These are phyloP conservation scores for Coniochaeta prunicola DNA, from an alignment of 2,329 filamentous ascomycete species.

Conservation along the genomic window DNA sequence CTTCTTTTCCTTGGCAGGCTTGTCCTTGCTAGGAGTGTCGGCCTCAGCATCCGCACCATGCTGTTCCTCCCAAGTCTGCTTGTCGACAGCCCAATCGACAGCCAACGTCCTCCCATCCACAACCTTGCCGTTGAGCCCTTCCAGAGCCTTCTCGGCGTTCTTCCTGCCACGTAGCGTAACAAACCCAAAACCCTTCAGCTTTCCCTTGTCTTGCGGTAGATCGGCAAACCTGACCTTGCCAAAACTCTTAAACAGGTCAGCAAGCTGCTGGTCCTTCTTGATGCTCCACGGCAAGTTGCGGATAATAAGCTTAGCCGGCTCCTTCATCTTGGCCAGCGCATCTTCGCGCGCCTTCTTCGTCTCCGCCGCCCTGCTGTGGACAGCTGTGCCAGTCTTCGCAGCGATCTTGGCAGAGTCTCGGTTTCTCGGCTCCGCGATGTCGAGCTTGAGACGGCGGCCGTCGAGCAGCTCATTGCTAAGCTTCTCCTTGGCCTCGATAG, in stretches of 20 bases:
- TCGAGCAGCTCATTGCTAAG: constrained; percentile 72
- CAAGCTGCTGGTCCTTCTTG: constrained; percentile 75
- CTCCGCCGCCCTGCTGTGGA: constrained; percentile 28
- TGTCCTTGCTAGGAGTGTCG: constrained; percentile 26
- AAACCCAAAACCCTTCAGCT: constrained; percentile 85
- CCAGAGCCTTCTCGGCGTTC: constrained; percentile 85
- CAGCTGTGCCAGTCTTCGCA: constrained; percentile 22
- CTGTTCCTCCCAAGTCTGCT: constrained; percentile 71
- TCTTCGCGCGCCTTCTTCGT: constrained; percentile 50
- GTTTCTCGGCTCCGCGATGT: constrained; percentile 80
- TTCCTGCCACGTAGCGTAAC: constrained; percentile 80
- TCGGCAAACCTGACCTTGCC: constrained; percentile 87
- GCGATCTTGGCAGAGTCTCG: constrained; percentile 46
- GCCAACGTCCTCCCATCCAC: constrained; percentile 83
- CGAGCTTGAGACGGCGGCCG: constrained; percentile 75
- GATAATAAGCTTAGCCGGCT: constrained; percentile 73
- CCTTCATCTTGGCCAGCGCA: constrained; percentile 50
- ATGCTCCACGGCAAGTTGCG: constrained; percentile 95
- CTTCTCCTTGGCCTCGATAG: constrained; percentile 69
- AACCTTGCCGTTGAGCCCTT: constrained; percentile 79
- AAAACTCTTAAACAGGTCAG: constrained; percentile 73
- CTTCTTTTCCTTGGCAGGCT: constrained; percentile 20
- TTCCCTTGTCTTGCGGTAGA: constrained; percentile 70
- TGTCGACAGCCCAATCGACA: constrained; percentile 96
- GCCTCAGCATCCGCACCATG: constrained; percentile 33